Conservation (phyloP, 768 basidiomycete species). For the Psilocybe cyanescens region DNA sequence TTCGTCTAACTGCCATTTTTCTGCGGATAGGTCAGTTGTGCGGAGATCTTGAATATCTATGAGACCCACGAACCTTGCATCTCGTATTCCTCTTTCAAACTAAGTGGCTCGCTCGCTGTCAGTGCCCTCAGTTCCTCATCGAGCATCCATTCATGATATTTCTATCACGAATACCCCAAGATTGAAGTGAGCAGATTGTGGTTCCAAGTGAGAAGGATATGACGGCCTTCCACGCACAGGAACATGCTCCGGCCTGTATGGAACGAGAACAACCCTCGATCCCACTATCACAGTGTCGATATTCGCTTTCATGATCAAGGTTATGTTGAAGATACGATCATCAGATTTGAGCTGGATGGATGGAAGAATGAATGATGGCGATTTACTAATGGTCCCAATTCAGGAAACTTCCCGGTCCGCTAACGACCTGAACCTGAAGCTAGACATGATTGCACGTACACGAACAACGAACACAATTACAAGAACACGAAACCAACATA, state of each 20-base stretch:
- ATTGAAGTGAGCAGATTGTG: neutral
- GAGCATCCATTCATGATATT: slow-evolving; percentile 90
- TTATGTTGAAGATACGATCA: too few relatives aligned
- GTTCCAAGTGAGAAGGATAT: neutral
- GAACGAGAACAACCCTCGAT: slow-evolving; percentile 73
- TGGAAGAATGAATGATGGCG: too few relatives aligned
- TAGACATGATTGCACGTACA: too few relatives aligned
- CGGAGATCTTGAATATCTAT: neutral
- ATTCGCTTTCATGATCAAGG: slow-evolving; percentile 65
- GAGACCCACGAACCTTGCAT: slow-evolving; percentile 72
- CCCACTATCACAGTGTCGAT: slow-evolving; percentile 68
- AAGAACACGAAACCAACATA: too few relatives aligned
- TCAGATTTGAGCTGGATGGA: too few relatives aligned
- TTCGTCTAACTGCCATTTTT: slow-evolving; percentile 83
- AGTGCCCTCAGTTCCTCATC: slow-evolving; percentile 69
- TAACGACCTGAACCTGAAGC: too few relatives aligned
- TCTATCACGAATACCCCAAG: slow-evolving; percentile 43
- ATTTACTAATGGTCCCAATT: too few relatives aligned
- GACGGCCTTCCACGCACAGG: slow-evolving; percentile 32
- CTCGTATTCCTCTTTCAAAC: slow-evolving; percentile 79
- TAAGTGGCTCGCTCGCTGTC: slow-evolving; percentile 86
- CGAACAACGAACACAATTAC: too few relatives aligned
- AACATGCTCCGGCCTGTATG: slow-evolving; percentile 69
- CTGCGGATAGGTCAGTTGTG: slow-evolving; percentile 38
- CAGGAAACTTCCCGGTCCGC: too few relatives aligned